Evolutionary conservation across 371 early-diverging fungal genomes (phyloP), one percentile per base, ranked within the genome.

Genomic region (Apophysomyces ossiformis): DNA sequence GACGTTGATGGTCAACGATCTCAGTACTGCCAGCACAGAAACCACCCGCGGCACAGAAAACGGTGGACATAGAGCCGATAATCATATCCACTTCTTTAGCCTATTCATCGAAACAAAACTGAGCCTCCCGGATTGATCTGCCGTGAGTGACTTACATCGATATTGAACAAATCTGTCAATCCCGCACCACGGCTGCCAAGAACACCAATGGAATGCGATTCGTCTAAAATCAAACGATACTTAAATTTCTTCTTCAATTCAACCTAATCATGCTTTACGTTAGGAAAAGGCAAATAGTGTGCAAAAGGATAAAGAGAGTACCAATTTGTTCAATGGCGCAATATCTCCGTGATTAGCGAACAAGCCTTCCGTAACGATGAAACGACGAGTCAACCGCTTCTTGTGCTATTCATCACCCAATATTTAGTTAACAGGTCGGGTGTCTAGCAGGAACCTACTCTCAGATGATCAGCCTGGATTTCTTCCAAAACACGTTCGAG

Each of bases 351-450:
- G 85, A 81, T 99, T 96, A 50, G 85, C 87, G 81, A 92, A 99
- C n/a, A 99, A 76, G 3, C 97, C 99, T 81, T 99, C 99, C 0
- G 93, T 91, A 12, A 99, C 89, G 69, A 99, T 95, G 77, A 99
- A 99, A 37, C 93, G 90, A 68, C 97, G 90, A 2, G 95, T 92
- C 32, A 96, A 85, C 60, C 91, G 89, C 66, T 91, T 92, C 71
- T 92, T 90, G 72, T 63, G 21, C 21, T 21, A 50, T 6, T 50
- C 8, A 21, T 21, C 1, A 61, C 63, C 13, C 32, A 26, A 13
- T 54, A 35, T 37, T 69, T 18, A 18, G 32, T 26, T 26, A 1
- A 26, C 32, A 26, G 2, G 32, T 26, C 32, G 32, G 32, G 32
- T 26, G 32, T 3, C 1, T 26, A 36, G 21, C 11, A 45, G 15